These are phyloP conservation scores for Aspergillus nidulans DNA, from an alignment of 495 filamentous ascomycete species.

Conservation along the genomic window DNA sequence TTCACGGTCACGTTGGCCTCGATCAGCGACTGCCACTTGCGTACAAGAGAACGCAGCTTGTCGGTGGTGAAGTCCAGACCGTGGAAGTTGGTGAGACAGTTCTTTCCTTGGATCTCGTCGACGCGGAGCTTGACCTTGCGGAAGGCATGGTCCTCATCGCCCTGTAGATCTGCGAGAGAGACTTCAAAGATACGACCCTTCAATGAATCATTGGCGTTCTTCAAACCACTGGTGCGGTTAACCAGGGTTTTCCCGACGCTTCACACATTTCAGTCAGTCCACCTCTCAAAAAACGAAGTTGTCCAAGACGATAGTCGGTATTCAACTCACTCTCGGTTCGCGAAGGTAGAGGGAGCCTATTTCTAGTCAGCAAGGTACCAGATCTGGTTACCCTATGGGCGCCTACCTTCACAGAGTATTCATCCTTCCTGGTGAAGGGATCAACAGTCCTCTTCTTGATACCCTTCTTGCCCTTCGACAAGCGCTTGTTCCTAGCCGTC, in stretches of 20 bases:
- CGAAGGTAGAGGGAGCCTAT: constrained; percentile 92
- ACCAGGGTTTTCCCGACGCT: constrained; percentile 99
- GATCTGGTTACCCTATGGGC: neutral
- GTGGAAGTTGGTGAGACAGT: constrained; percentile 99
- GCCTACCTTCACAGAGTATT: constrained; percentile 92
- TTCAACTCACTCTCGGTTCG: constrained; percentile 82
- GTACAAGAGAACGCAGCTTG: constrained; percentile 96
- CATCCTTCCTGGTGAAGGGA: constrained; percentile 97
- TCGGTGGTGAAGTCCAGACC: constrained; percentile 99
- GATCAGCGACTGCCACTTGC: constrained; percentile 98
- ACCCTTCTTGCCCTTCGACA: constrained; percentile 99
- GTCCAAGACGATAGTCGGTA: neutral
- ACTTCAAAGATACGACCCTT: constrained; percentile 99
- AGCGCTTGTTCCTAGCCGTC: constrained; percentile 87
- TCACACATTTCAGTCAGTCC: constrained; percentile 18
- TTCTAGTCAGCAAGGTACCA: constrained; percentile 20
- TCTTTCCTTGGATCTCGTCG: constrained; percentile 98
- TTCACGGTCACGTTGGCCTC: constrained; percentile 99
- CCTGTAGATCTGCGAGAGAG: constrained; percentile 96
- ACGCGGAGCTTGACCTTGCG: constrained; percentile 98
- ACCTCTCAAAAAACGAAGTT: neutral
- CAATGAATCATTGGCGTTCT: constrained; percentile 98
- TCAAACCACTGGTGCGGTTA: constrained; percentile 97
- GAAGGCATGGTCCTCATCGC: constrained; percentile 99
- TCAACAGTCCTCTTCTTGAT: constrained; percentile 99